phyloP scores from a whole-genome alignment of 805 yeast genomes.

The Clavispora carvajalis region DNA sequence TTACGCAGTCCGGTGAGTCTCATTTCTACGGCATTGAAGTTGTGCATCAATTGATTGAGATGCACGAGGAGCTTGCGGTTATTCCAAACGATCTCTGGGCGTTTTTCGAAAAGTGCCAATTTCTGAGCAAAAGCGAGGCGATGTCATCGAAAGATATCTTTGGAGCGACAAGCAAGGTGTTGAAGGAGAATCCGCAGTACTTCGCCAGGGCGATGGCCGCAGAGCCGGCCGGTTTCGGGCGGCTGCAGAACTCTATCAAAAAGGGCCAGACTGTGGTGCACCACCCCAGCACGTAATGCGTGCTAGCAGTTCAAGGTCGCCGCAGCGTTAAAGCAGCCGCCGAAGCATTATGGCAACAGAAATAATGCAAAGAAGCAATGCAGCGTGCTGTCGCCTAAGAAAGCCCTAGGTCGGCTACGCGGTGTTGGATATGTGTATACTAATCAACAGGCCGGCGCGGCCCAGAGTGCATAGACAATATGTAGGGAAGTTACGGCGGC shows the following conservation, averaged over 20 bases:
- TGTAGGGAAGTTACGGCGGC: too few relatives aligned
- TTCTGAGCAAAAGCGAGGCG: constrained; percentile 15
- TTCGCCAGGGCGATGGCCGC: constrained; percentile 15
- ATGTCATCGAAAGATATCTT: constrained; percentile 33
- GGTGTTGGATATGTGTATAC: too few relatives aligned
- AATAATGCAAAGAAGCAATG: too few relatives aligned
- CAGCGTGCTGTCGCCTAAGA: too few relatives aligned
- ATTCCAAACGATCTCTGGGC: constrained; percentile 64
- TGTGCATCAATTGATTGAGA: constrained; percentile 73
- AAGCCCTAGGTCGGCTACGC: too few relatives aligned
- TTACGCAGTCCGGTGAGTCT: constrained; percentile 48
- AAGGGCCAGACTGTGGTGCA: constrained; percentile 10
- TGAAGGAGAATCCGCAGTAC: constrained; percentile 27
- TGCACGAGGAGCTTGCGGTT: constrained; percentile 70
- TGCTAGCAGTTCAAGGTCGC: too few relatives aligned
- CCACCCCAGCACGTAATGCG: neutral
- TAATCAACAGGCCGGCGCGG: too few relatives aligned
- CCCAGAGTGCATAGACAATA: too few relatives aligned
- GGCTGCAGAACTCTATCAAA: constrained; percentile 11
- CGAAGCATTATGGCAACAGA: too few relatives aligned
- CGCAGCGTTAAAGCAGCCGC: too few relatives aligned
- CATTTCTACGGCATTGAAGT: constrained; percentile 91
- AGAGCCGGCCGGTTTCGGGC: constrained; percentile 6
- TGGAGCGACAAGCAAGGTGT: constrained; percentile 25
- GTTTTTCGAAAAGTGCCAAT: constrained; percentile 45